phyloP scores from a whole-genome alignment of 768 basidiomycete species.

The Serendipita sp. region DNA sequence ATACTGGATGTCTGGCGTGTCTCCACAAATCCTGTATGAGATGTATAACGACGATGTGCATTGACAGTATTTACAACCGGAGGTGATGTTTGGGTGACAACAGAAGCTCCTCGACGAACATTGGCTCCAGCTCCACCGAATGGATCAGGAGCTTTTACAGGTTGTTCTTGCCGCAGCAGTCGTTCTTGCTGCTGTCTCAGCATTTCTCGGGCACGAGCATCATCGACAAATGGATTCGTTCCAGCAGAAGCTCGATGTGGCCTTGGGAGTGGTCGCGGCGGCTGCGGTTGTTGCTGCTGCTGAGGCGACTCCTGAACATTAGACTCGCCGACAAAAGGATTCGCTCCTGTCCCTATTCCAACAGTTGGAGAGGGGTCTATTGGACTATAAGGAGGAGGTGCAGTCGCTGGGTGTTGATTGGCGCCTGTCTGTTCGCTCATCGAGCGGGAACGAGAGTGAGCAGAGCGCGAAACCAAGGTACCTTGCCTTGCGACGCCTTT shows the following conservation, averaged over 20 bases:
- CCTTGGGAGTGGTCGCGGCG: no score
- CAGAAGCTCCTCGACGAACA: background rate
- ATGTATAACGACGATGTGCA: no score
- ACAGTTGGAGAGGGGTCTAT: background rate
- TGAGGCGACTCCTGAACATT: background rate
- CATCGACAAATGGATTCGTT: no score
- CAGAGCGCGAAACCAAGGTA: background rate
- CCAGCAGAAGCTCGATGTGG: no score
- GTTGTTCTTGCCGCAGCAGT: no score
- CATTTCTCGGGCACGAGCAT: no score
- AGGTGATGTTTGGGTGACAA: background rate
- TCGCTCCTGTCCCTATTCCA: background rate
- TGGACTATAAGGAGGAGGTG: background rate
- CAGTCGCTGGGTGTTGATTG: background rate
- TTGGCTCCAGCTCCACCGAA: no score
- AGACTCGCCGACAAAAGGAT: background rate
- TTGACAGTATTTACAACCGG: background rate
- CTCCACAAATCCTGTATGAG: no score
- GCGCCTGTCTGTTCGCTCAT: background rate
- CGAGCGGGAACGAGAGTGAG: background rate
- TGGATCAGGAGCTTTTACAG: no score
- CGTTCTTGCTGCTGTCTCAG: no score
- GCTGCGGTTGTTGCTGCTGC: background rate
- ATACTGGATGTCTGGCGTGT: no score
- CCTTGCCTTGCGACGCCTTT: background rate